Conservation (phyloP, 208 protist species). For the Strigomonas culicis region DNA sequence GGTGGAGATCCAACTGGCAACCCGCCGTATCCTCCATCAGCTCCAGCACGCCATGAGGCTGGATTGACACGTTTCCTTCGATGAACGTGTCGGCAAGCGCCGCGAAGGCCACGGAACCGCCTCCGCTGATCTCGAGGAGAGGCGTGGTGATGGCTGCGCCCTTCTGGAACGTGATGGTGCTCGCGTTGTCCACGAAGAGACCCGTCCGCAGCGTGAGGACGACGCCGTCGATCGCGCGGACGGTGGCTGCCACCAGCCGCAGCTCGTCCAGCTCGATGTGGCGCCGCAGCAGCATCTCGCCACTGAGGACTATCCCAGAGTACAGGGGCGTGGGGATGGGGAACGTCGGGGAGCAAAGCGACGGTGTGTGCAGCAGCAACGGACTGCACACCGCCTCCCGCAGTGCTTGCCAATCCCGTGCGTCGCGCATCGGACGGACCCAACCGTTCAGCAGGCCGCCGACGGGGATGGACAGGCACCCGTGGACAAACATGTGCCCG, state of each 20-base stretch:
- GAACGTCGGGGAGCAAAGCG: constrained; percentile 17
- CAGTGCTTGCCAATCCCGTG: constrained; percentile 29
- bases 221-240: constrained; percentile 24
- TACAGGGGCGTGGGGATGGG: constrained; percentile 6
- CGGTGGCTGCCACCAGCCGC: constrained; percentile 18
- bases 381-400: constrained; percentile 17
- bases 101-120: constrained; percentile 22
- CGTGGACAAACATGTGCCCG: constrained; percentile 42
- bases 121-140: constrained; percentile 26
- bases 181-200: constrained; percentile 18
- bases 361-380: constrained; percentile 16
- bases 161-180: constrained; percentile 15
- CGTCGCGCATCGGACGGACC: constrained; percentile 24
- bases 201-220: constrained; percentile 15
- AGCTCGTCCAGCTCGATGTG: constrained; percentile 39
- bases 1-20: not conserved
- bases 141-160: constrained; percentile 2
- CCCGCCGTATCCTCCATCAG: not conserved
- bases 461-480: constrained; percentile 36
- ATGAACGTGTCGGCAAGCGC: constrained; percentile 1
- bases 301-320: constrained; percentile 33
- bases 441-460: constrained; percentile 37
- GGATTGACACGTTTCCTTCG: constrained; percentile 12
- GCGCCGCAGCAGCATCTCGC: constrained; percentile 34
- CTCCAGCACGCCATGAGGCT: not conserved